Percentiles rank a stretch among this genome's conserved stretches.
These are phyloP conservation scores for Ilex paraguariensis DNA, from an alignment of 305 asterid species.

Conservation along the genomic window DNA sequence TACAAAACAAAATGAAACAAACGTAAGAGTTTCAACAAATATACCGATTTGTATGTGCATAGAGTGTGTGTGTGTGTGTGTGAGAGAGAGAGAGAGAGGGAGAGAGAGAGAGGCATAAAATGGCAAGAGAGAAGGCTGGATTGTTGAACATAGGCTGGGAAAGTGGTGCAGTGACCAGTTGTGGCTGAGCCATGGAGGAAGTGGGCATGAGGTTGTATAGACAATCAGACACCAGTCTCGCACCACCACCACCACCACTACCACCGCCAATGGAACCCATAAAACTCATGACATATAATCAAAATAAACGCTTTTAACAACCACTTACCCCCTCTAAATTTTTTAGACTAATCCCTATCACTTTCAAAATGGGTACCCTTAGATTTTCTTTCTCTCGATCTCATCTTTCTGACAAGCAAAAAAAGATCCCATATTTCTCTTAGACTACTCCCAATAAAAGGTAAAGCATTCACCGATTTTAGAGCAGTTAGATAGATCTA, in stretches of 20 bases:
- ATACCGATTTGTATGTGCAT: not conserved
- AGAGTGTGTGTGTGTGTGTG: not conserved
- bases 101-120: conserved; percentile 22
- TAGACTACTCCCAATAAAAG: not conserved
- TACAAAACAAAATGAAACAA: not conserved
- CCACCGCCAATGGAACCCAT: conserved; percentile 37
- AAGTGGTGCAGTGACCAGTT: conserved; percentile 31
- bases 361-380: conserved; percentile 13
- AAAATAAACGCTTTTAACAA: conserved; percentile 5
- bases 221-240: conserved; percentile 46
- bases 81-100: not conserved
- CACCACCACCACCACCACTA: conserved; percentile 26
- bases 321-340: not conserved
- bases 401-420: conserved; percentile 5
- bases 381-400: conserved; percentile 11
- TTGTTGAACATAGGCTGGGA: conserved; percentile 37
- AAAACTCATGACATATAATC: conserved; percentile 37
- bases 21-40: not conserved
- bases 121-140: conserved; percentile 36
- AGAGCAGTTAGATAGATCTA: conserved; percentile 26
- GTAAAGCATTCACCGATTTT: not conserved
- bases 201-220: conserved; percentile 30
- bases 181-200: conserved; percentile 27
- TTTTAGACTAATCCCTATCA: not conserved
- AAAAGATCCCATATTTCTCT: conserved; percentile 5